Evolutionary conservation across 345 rosid species (phyloP), one percentile per base, ranked within the genome.

Genomic region (Eucalyptus dawsonii): DNA sequence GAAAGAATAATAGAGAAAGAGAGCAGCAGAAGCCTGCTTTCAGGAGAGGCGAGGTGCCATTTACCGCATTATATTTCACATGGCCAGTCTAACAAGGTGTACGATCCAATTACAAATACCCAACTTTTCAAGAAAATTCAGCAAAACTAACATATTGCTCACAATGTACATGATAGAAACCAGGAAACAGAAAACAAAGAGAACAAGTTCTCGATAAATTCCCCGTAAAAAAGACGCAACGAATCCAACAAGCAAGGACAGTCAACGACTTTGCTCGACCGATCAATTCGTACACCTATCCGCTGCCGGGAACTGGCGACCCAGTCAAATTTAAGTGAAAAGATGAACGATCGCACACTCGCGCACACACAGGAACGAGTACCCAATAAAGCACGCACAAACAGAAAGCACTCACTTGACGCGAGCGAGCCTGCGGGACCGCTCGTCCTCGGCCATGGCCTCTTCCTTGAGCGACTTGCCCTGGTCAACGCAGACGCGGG

Each of bases 371-470:
- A 0, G 83, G 47, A 76, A 76, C 47, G 42, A 76, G 47, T 37
- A 42, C 85, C 29, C 45, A 40, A 56, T 22, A 81, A 51, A 5
- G 6, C 34, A 37, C 3, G 29, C 27, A 56, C n/a, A 67, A 45
- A 8, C 83, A 88, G 47, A 1, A 25, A 88, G 37, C 69, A 91
- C 98, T 94, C 69, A 97, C 99, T 94, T 97, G 91, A 97, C 88
- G 58, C 99, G 93, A 31, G 95, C 89, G 87, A 97, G 95, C 90
- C 97, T 92, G 29, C 93, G 92, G 19, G 94, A 92, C 81, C 99
- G 93, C 51, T 97, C 99, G 86, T 97, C 99, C 89, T 97, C 98
- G 8, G 95, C 98, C 91, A 96, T 86, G 87, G 93, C 86, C 90
- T 93, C 94, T 14, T 92, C 65, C 88, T 91, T 21, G 47, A 76